Conservation (phyloP, 805 yeast species). For the Pachysolen tannophilus region DNA sequence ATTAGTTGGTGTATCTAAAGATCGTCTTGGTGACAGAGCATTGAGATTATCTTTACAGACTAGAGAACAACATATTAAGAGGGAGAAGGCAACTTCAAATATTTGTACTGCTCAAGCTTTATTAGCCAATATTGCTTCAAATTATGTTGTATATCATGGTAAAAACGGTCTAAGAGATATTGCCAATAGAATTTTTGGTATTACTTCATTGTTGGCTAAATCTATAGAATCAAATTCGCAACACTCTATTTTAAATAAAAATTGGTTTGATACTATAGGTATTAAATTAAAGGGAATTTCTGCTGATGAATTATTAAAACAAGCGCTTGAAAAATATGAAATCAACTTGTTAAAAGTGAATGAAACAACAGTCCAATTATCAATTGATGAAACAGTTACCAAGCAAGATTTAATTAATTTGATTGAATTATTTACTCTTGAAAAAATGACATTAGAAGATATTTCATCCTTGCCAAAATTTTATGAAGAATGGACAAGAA, state of each 20-base stretch:
- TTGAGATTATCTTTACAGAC: conserved; percentile 92
- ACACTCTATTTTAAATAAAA: conserved; percentile 46
- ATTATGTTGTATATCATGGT: conserved; percentile 95
- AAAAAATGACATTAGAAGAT: conserved; percentile 14
- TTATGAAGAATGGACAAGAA: conserved; percentile 42
- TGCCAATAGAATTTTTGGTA: conserved; percentile 67
- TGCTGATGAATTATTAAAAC: conserved; percentile 47
- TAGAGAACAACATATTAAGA: conserved; percentile 94
- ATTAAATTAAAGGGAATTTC: conserved; percentile 41
- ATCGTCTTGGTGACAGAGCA: conserved; percentile 84
- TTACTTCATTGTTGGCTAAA: conserved; percentile 64
- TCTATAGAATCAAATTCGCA: conserved; percentile 32
- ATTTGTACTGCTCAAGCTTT: conserved; percentile 98
- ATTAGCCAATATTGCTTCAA: conserved; percentile 90
- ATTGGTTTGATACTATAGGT: conserved; percentile 86
- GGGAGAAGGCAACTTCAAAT: conserved; percentile 96
- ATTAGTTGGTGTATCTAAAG: conserved; percentile 88
- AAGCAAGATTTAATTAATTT: conserved; percentile 51
- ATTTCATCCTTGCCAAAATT: conserved; percentile 36
- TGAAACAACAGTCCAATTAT: conserved; percentile 56
- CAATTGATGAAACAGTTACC: conserved; percentile 85
- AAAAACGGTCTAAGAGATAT: conserved; percentile 76
- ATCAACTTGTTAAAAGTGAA: conserved; percentile 72
- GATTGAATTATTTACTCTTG: conserved; percentile 50
- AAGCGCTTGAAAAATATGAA: conserved; percentile 53